Conservation (phyloP, 2,329 filamentous ascomycete genomes). For the Pezizomycotina sp. region DNA sequence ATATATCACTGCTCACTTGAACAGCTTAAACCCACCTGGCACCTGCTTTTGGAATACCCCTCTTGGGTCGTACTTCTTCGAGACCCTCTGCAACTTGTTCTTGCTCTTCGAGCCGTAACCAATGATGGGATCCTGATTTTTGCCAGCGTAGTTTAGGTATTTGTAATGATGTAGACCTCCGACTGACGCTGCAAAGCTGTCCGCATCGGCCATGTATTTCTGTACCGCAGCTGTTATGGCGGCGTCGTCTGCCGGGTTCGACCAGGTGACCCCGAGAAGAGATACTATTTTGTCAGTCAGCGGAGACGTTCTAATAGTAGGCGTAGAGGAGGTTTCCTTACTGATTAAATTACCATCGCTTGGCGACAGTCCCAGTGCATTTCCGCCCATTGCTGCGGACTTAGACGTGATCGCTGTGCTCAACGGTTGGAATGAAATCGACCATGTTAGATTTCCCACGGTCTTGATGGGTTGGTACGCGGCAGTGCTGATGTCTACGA, state of each 20-base stretch:
- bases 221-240: constrained; percentile 19
- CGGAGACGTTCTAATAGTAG: constrained; percentile 16
- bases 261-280: constrained; percentile 21
- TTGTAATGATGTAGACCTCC: constrained; percentile 24
- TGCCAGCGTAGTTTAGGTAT: constrained; percentile 28
- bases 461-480: too few relatives aligned
- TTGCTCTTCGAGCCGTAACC: constrained; percentile 26
- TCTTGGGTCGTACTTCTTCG: constrained; percentile 26
- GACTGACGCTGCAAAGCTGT: constrained; percentile 21
- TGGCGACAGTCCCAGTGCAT: constrained; percentile 26
- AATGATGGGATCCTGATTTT: constrained; percentile 25
- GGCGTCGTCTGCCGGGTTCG: constrained; percentile 16
- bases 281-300: too few relatives aligned
- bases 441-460: too few relatives aligned
- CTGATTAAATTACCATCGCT: constrained; percentile 4
- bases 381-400: constrained; percentile 25
- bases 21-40: constrained; percentile 28
- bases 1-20: too few relatives aligned
- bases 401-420: constrained; percentile 25
- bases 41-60: constrained; percentile 26
- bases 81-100: constrained; percentile 24
- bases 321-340: too few relatives aligned
- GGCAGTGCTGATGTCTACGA: too few relatives aligned
- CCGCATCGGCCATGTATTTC: constrained; percentile 17
- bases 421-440: constrained; percentile 28